Evolutionary conservation across 2,329 filamentous ascomycete species (phyloP), one percentile per base, ranked within the genome.

Genomic region (Penicillium sp.): DNA sequence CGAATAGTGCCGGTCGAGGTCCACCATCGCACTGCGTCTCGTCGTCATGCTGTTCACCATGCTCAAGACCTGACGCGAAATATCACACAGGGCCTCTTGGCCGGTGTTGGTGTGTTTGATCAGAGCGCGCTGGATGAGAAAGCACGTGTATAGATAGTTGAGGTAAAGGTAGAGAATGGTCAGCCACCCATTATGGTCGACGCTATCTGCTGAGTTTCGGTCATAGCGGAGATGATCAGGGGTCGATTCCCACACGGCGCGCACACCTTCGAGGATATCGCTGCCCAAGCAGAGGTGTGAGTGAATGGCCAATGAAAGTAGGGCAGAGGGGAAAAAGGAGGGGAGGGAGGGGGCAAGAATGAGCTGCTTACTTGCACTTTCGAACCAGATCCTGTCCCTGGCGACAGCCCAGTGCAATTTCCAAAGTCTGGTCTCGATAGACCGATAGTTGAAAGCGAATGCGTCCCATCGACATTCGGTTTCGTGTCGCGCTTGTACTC

Each of bases 101-200:
- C 62, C 63, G 7, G 59, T 60, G 25, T 61, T 56, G 0, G 62
- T 63, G 32, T 63, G 58, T 44, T 67, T 69, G 13, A 64, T 59
- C 11, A 68, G 51, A 24, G 64, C 58, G 18, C 66, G 49, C 43
- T 67, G 63, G 1, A 69, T 55, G 5, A 69, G 46, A 46, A 69
- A 69, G 26, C 60, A 58, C 4, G 65, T 67, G 38, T 68, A 66
- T 2, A 67, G 53, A 43, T 65, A 67, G 33, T 68, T 65, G 12
- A 68, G 54, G 50, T 68, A 68, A 27, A 63, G 49, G 13, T 66
- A 58, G 29, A 60, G 56, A 24, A 55, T 46, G 2, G 50, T 52
- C 27, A 66, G 53, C 24, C 49, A 58, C 9, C 50, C 51, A 32
- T 32, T 32, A 8, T 57, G 42, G 27, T 48, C 49, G 4, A 45